Evolutionary conservation across 73 alveolate species (phyloP).

Genomic region (Halteria grandinella): DNA sequence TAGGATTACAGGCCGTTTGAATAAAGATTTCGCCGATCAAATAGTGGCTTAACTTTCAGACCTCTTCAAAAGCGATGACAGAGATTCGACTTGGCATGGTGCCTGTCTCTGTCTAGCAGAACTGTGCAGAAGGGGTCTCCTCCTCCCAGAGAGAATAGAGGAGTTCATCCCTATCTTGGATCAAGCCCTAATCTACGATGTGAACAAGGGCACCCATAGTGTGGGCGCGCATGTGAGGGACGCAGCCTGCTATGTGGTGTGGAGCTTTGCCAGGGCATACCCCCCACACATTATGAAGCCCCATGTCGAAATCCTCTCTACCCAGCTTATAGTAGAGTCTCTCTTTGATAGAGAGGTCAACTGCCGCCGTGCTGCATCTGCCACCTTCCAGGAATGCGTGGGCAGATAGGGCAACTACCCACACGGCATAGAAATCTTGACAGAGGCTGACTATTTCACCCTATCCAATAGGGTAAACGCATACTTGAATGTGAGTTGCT

Average conservation of each 20-base stretch:
- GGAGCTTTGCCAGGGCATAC: conserved; percentile 97
- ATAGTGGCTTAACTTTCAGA: conserved; percentile 83
- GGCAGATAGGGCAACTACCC: conserved; percentile 97
- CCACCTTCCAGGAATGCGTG: conserved; percentile 98
- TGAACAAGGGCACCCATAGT: conserved; percentile 82
- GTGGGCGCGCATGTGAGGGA: conserved; percentile 98
- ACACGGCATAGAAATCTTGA: conserved; percentile 95
- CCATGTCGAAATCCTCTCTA: conserved; percentile 86
- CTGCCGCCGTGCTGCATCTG: conserved; percentile 98
- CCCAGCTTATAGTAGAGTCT: conserved; percentile 75
- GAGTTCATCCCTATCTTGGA: conserved; percentile 71
- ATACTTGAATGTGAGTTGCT: conserved; percentile 90
- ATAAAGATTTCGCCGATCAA: conserved; percentile 92
- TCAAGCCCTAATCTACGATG: conserved; percentile 78
- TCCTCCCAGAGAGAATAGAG: conserved; percentile 89
- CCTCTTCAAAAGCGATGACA: conserved; percentile 86
- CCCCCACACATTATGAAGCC: conserved; percentile 91
- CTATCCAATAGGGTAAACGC: conserved; percentile 92
- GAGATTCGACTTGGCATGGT: conserved; percentile 91
- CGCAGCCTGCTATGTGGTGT: conserved; percentile 97
- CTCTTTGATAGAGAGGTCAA: conserved; percentile 97
- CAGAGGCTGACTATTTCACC: conserved; percentile 98
- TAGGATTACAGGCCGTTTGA: conserved; percentile 87
- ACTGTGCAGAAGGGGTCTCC: conserved; percentile 96
- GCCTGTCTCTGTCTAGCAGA: conserved; percentile 98